These are phyloP conservation scores for Tulasnella sp. DNA, from an alignment of 768 basidiomycete genomes.

Conservation along the genomic window DNA sequence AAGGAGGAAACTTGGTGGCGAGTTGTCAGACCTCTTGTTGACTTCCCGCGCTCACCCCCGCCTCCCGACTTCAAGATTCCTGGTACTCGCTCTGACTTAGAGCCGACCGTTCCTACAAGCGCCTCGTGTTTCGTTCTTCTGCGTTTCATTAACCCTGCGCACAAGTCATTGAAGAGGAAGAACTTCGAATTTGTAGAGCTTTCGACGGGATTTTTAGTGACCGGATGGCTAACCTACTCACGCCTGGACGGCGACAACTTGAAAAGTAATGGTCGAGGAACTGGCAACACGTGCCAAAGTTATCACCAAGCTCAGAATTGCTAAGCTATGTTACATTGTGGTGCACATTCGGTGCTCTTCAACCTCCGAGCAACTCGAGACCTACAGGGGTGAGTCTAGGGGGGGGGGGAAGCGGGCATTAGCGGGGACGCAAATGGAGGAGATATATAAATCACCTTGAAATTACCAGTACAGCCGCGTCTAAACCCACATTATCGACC, in stretches of 20 bases:
- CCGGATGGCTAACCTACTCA: not conserved
- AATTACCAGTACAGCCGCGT: not conserved
- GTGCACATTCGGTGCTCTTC: too few species aligned
- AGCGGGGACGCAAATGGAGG: not conserved
- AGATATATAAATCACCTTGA: not conserved
- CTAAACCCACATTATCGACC: not conserved
- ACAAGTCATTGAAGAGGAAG: not conserved
- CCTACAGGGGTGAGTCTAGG: not conserved
- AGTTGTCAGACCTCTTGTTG: not conserved
- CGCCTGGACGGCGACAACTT: not conserved
- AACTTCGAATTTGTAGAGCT: not conserved
- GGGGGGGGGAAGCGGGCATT: not conserved
- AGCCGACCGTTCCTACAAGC: not conserved
- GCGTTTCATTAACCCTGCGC: not conserved
- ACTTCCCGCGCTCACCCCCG: too few species aligned
- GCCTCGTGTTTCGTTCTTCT: not conserved
- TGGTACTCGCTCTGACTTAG: not conserved
- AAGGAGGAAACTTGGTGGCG: not conserved
- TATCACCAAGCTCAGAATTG: not conserved
- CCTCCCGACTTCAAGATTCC: not conserved
- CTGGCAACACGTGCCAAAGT: not conserved
- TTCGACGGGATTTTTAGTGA: not conserved
- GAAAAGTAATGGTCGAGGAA: not conserved
- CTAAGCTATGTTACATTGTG: not conserved
- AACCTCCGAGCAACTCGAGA: not conserved